Conservation (phyloP, 371 early-diverging fungal species). For the Haplosporangium sp. region DNA sequence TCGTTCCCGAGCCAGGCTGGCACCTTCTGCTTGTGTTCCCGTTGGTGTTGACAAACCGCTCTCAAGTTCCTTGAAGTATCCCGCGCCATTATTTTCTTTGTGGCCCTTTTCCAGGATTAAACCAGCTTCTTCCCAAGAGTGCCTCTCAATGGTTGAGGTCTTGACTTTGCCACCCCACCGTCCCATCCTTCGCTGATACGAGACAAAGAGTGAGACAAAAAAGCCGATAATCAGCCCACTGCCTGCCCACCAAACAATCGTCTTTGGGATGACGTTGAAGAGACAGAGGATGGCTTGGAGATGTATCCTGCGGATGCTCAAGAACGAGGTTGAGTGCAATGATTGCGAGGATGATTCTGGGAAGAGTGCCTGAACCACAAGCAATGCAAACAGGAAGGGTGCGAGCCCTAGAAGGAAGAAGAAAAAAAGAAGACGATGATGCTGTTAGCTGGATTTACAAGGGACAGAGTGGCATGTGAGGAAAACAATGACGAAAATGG, state of each 20-base stretch:
- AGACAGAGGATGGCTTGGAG: constrained; percentile 65
- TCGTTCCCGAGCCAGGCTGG: neutral
- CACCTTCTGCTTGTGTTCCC: neutral
- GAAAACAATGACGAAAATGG: neutral
- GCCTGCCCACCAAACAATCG: constrained; percentile 70
- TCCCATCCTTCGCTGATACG: constrained; percentile 40
- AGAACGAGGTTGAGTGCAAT: constrained; percentile 53
- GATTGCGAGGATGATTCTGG: constrained; percentile 57
- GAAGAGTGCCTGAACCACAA: constrained; percentile 66
- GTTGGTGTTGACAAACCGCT: neutral
- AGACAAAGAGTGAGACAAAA: constrained; percentile 56
- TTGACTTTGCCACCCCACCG: constrained; percentile 51
- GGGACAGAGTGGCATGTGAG: neutral
- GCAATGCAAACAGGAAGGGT: constrained; percentile 66
- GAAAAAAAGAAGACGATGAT: neutral
- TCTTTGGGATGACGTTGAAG: constrained; percentile 63
- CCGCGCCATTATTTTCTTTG: constrained; percentile 5
- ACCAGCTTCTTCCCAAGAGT: constrained; percentile 12
- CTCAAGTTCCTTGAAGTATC: constrained; percentile 7
- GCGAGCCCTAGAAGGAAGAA: constrained; percentile 57
- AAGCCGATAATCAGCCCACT: constrained; percentile 64
- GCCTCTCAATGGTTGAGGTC: constrained; percentile 20
- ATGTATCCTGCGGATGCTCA: constrained; percentile 62
- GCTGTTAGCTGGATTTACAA: neutral
- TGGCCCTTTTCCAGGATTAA: neutral